Conservation (phyloP, 2,329 filamentous ascomycete species). For the Pseudogymnoascus sp. region DNA sequence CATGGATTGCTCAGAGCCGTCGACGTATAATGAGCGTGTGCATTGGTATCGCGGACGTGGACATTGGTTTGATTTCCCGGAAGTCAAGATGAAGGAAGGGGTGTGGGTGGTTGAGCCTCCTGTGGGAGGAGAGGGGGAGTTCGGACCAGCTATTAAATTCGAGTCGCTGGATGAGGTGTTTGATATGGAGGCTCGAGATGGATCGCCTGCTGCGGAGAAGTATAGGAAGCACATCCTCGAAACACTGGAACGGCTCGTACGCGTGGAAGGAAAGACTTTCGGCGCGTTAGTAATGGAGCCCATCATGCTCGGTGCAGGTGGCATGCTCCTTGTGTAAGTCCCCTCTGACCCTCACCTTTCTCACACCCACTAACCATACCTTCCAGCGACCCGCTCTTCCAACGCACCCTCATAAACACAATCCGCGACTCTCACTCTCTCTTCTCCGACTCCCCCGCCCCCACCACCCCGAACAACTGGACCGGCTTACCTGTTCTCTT, state of each 20-base stretch:
- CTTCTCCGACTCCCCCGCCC: conserved; percentile 35
- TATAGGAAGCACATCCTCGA: conserved; percentile 56
- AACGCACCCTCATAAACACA: conserved; percentile 60
- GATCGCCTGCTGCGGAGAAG: conserved; percentile 36
- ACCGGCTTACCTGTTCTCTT: conserved; percentile 70
- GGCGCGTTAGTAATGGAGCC: conserved; percentile 77
- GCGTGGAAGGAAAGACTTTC: conserved; percentile 55
- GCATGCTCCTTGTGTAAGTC: conserved; percentile 71
- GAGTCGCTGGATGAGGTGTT: conserved; percentile 51
- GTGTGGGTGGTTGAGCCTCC: conserved; percentile 50
- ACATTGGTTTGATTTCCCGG: conserved; percentile 74
- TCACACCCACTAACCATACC: background rate
- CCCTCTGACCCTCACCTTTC: background rate
- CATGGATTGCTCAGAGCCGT: conserved; percentile 78
- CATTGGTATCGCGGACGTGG: conserved; percentile 80
- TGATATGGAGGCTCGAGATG: conserved; percentile 44
- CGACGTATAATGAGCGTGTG: conserved; percentile 70
- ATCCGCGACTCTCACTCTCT: conserved; percentile 54
- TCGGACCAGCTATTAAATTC: conserved; percentile 18
- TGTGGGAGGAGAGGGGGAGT: conserved; percentile 14
- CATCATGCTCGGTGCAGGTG: conserved; percentile 71
- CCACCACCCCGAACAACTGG: conserved; percentile 43
- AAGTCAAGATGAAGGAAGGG: conserved; percentile 58
- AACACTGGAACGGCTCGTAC: conserved; percentile 46
- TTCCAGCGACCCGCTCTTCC: conserved; percentile 71